These are phyloP conservation scores for Penicillium sp. DNA, from an alignment of 2,329 filamentous ascomycete genomes.

Conservation along the genomic window DNA sequence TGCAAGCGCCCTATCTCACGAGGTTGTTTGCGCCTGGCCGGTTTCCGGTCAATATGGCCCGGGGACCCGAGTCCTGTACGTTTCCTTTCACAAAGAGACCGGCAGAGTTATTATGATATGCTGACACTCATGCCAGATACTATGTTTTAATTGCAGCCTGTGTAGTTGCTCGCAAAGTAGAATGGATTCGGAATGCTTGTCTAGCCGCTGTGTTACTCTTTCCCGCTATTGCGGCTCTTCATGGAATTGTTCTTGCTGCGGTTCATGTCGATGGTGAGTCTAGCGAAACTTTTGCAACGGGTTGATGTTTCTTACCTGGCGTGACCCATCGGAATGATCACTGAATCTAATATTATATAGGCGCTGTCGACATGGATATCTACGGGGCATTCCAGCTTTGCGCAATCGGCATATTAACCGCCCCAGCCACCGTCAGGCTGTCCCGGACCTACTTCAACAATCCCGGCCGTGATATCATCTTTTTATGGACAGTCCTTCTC, in stretches of 20 bases:
- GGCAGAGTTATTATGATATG: not conserved
- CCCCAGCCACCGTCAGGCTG: constrained; percentile 59
- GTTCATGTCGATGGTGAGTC: constrained; percentile 58
- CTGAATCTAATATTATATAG: constrained; percentile 36
- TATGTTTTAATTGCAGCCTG: constrained; percentile 64
- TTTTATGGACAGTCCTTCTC: constrained; percentile 62
- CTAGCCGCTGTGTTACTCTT: constrained; percentile 62
- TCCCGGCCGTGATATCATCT: constrained; percentile 63
- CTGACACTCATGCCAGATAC: constrained; percentile 46
- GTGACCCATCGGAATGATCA: not conserved
- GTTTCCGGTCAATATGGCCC: constrained; percentile 45
- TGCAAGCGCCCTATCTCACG: constrained; percentile 13
- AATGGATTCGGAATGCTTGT: constrained; percentile 63
- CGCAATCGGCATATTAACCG: constrained; percentile 63
- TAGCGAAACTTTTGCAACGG: not conserved
- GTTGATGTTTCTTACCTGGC: not conserved
- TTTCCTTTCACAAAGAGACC: not conserved
- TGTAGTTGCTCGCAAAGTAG: constrained; percentile 58
- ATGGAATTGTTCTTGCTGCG: constrained; percentile 60
- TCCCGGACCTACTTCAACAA: constrained; percentile 64
- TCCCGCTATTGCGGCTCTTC: constrained; percentile 62
- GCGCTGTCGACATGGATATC: constrained; percentile 65
- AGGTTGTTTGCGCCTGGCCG: constrained; percentile 46
- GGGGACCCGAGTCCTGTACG: constrained; percentile 42
- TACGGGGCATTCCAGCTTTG: constrained; percentile 68